Base-by-base conservation (phyloP, 768 basidiomycete genomes). In the Paxillus ammoniavirescens region DNA sequence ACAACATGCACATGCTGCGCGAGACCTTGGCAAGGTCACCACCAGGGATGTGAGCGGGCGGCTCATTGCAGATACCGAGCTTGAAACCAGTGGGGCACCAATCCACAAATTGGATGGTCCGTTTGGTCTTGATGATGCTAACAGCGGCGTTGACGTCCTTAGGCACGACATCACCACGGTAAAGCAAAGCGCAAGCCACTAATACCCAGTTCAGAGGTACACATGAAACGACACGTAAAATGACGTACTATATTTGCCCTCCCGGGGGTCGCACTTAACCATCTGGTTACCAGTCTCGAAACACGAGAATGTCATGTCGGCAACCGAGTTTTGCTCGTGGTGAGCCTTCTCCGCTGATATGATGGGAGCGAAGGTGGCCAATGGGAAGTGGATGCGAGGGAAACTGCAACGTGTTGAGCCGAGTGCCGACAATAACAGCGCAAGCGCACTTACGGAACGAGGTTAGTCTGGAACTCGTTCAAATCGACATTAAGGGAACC, bases 391-490 rank as follows among this genome's bases (percentile, higher is more conserved):
- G 58, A 98, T 98, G 66, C 94, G 91, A 58, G 94, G 94, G 89
- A 96, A 96, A 47, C 91, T 93, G 59, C 12, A 55, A 5, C 38
- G 18, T 2, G 3, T 15, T 53, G 30, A 50, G 56, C 15, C 43
- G 14, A 35, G 33, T 54, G 30, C 21, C 12, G 14, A 44, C 13
- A 31, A 50, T 5, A 28, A 35, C 13, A 49, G 47, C 12, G 42
- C 9, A 8, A 28, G 42, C 26, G 9, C 21, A 82, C 91, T 77
- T 68, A 95, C 87, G 96, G 95, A 48, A 98, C 95, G 72, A 98
- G 76, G 77, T 98, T 98, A 53, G 95, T 98, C 78, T 98, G 96
- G 86, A 98, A 98, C 76, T 98, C 96, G 75, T 95, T 97, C 70
- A 98, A 71, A 65, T 84, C 82, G 56, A 84, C 83, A 62, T 84